Percentiles rank a stretch among this genome's conserved stretches.
Conservation (phyloP, 192 early-diverging fungal genomes). For the Podila verticillata region DNA sequence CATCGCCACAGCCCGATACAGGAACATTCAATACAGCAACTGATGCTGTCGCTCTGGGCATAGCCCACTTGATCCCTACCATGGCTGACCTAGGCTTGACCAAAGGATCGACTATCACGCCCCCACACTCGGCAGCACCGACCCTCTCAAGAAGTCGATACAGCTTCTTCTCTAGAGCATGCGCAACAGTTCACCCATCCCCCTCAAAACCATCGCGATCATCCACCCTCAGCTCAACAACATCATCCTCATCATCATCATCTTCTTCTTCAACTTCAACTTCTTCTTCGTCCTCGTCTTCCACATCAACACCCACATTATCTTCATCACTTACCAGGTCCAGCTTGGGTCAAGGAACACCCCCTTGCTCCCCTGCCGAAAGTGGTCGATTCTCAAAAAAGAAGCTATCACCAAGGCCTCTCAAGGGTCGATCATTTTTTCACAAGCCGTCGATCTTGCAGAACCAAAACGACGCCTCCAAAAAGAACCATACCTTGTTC, state of each 20-base stretch:
- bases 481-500: background rate
- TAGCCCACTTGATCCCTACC: conserved; percentile 15
- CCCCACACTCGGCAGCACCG: background rate
- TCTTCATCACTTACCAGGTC: conserved; percentile 6
- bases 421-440: background rate
- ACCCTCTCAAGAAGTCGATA: conserved; percentile 28
- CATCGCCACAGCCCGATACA: background rate
- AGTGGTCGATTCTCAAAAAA: background rate
- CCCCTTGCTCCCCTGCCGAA: background rate
- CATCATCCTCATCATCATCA: conserved; percentile 19
- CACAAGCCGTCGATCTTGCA: background rate
- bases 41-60: background rate
- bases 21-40: background rate
- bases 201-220: conserved; percentile 25
- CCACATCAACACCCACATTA: background rate
- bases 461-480: background rate
- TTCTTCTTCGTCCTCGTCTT: conserved; percentile 7
- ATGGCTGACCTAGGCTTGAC: conserved; percentile 24
- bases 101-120: conserved; percentile 9
- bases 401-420: background rate
- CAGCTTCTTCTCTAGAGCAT: conserved; percentile 35
- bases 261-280: conserved; percentile 21
- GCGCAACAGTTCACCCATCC: conserved; percentile 24
- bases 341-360: background rate
- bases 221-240: conserved; percentile 10